Evolutionary conservation across 805 yeast genomes (phyloP).

Genomic region (Wickerhamomyces tratensis): DNA sequence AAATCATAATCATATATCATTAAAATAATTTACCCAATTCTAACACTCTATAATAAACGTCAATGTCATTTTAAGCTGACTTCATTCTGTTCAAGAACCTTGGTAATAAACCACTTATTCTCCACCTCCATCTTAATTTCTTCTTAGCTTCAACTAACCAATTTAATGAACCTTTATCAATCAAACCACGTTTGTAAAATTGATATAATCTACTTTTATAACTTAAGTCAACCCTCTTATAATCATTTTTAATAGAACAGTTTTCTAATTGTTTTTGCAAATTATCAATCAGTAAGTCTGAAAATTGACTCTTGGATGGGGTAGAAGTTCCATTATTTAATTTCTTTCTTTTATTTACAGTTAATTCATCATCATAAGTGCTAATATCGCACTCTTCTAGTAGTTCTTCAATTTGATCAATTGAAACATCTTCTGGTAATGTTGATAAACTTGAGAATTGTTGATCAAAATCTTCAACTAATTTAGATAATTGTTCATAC

Average conservation of each 20-base stretch:
- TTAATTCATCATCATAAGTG: neutral
- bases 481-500: constrained; percentile 40
- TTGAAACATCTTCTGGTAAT: constrained; percentile 7
- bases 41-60: no score
- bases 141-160: constrained; percentile 29
- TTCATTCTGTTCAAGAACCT: constrained; percentile 14
- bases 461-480: constrained; percentile 29
- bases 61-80: neutral
- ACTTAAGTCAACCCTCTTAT: neutral
- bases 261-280: constrained; percentile 18
- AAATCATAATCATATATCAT: no score
- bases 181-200: neutral
- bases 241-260: neutral
- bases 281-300: constrained; percentile 20
- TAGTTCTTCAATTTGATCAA: constrained; percentile 14
- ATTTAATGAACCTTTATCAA: constrained; percentile 13
- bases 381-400: constrained; percentile 2
- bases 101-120: constrained; percentile 34
- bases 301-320: constrained; percentile 14
- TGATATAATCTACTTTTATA: neutral
- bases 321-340: neutral
- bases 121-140: constrained; percentile 43
- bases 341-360: neutral
- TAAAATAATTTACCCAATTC: no score
- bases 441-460: constrained; percentile 4